Percentiles rank a stretch among this genome's conserved stretches.
phyloP scores from a whole-genome alignment of 73 alveolate species.

The Paramecium pentaurelia region DNA sequence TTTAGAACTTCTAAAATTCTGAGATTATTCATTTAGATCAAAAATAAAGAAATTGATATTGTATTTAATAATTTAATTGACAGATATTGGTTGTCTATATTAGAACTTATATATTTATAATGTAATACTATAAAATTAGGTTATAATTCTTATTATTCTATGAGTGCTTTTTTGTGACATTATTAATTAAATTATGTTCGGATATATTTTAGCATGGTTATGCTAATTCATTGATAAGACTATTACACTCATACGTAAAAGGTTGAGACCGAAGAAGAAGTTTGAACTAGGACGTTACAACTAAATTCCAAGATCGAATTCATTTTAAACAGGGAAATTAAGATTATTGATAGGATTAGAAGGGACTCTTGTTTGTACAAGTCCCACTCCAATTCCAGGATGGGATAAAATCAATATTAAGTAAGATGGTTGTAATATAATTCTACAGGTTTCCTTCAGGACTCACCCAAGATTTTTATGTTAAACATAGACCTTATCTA shows the following conservation, averaged over 20 bases:
- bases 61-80: no score
- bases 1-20: no score
- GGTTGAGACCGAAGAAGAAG: neutral
- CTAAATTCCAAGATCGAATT: neutral
- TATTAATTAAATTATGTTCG: neutral
- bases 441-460: neutral
- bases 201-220: neutral
- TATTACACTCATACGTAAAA: neutral
- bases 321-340: neutral
- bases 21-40: no score
- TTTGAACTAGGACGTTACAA: neutral
- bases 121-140: no score
- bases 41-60: neutral
- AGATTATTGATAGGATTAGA: conserved; percentile 3
- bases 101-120: no score
- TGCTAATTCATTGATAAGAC: neutral
- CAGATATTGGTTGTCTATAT: no score
- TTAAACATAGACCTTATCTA: neutral
- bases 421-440: neutral
- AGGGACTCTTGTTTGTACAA: conserved; percentile 17
- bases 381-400: neutral
- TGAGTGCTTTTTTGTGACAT: neutral
- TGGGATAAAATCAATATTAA: neutral
- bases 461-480: neutral
- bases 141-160: neutral